Conservation (phyloP, 2,329 filamentous ascomycete species). For the Colletotrichum graminicola region DNA sequence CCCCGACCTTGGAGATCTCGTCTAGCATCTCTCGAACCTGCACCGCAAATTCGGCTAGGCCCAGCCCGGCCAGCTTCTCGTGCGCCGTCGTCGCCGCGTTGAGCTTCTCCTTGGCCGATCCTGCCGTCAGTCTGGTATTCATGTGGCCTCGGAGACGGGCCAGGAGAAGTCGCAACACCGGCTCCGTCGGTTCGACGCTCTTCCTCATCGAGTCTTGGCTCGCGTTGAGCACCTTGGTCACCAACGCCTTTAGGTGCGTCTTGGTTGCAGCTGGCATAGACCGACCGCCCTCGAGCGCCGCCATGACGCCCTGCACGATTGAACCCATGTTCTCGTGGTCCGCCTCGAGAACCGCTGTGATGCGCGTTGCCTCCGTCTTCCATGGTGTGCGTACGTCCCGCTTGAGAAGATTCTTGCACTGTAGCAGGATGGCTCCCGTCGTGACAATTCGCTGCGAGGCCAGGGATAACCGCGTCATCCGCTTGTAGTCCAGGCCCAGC, state of each 20-base stretch:
- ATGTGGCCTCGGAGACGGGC: conserved; percentile 76
- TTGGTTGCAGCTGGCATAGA: conserved; percentile 75
- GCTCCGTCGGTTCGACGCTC: conserved; percentile 62
- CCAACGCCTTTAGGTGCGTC: conserved; percentile 68
- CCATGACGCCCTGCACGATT: conserved; percentile 71
- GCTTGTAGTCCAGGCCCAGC: conserved; percentile 75
- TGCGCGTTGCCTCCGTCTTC: conserved; percentile 79
- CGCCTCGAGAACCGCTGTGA: conserved; percentile 76
- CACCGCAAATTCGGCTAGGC: conserved; percentile 79
- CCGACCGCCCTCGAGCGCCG: conserved; percentile 71
- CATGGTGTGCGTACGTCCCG: conserved; percentile 82
- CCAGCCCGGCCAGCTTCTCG: conserved; percentile 76
- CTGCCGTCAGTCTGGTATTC: conserved; percentile 72
- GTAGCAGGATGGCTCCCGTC: conserved; percentile 79
- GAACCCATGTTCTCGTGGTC: conserved; percentile 63
- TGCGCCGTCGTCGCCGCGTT: conserved; percentile 76
- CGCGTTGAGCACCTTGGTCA: conserved; percentile 67
- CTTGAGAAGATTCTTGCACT: conserved; percentile 86
- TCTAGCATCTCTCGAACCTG: conserved; percentile 78
- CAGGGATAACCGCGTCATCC: conserved; percentile 62
- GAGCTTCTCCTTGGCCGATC: conserved; percentile 77
- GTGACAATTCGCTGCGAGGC: conserved; percentile 72
- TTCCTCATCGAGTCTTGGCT: conserved; percentile 59
- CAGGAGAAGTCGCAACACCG: conserved; percentile 75
- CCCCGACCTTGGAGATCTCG: conserved; percentile 72